A percentile compares a stretch with the other conserved stretches of the same genome.
Conservation (phyloP, 1,139 yeast genomes). For the Blastobotrys proliferans region DNA sequence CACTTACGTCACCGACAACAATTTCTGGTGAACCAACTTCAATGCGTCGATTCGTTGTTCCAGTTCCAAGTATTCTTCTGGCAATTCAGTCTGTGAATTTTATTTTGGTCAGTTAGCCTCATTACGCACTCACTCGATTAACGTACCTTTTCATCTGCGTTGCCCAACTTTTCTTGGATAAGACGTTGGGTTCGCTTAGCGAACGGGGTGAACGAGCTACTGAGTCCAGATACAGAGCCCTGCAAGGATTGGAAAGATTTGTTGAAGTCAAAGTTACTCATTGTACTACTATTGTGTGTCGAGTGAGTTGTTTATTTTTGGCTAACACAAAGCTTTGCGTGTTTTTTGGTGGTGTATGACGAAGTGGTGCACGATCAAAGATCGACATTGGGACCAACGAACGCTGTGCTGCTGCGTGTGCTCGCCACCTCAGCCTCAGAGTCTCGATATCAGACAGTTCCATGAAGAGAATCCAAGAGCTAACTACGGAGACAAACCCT, state of each 20-base stretch:
- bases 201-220: slow-evolving; percentile 48
- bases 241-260: slow-evolving; percentile 37
- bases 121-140: not conserved
- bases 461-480: too few species aligned
- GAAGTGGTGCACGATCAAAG: not conserved
- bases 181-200: slow-evolving; percentile 80
- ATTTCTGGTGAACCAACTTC: slow-evolving; percentile 66
- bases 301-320: not conserved
- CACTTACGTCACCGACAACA: slow-evolving; percentile 59
- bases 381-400: not conserved
- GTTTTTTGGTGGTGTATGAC: slow-evolving; percentile 5
- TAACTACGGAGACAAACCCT: too few species aligned
- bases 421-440: too few species aligned
- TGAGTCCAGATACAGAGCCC: slow-evolving; percentile 36
- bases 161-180: slow-evolving; percentile 76
- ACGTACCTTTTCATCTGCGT: slow-evolving; percentile 58
- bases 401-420: slow-evolving; percentile 1
- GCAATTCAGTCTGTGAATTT: slow-evolving; percentile 57
- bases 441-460: too few species aligned
- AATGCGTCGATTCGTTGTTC: slow-evolving; percentile 73
- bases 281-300: slow-evolving; percentile 11
- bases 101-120: slow-evolving; percentile 2
- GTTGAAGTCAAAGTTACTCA: slow-evolving; percentile 37
- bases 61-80: slow-evolving; percentile 73
- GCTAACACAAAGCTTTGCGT: not conserved